phyloP scores from a whole-genome alignment of 371 early-diverging fungal genomes.

The Syncephalis fuscata region DNA sequence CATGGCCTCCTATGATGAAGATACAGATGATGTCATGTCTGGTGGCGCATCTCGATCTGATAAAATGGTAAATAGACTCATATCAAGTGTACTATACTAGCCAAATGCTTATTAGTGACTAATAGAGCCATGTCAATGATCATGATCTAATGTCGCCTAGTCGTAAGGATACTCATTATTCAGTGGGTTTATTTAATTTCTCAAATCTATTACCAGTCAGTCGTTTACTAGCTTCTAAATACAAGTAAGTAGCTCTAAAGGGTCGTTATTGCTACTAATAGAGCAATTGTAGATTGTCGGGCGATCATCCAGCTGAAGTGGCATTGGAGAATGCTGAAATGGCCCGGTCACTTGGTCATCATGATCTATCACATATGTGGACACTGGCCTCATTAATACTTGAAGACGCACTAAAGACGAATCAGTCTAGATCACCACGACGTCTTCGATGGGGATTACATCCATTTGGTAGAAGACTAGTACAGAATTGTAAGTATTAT shows the following conservation, averaged over 20 bases:
- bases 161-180: background rate
- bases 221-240: slow-evolving; percentile 29
- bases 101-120: no score
- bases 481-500: no score
- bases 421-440: slow-evolving; percentile 12
- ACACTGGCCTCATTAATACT: slow-evolving; percentile 43
- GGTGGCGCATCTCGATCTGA: no score
- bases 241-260: slow-evolving; percentile 17
- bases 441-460: slow-evolving; percentile 39
- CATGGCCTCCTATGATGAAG: no score
- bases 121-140: no score
- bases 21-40: no score
- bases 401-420: slow-evolving; percentile 7
- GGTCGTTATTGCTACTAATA: background rate
- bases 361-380: slow-evolving; percentile 53
- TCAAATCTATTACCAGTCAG: slow-evolving; percentile 28
- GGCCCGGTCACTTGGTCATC: slow-evolving; percentile 23
- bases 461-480: slow-evolving; percentile 46
- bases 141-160: no score
- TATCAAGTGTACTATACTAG: no score
- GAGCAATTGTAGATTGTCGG: slow-evolving; percentile 15
- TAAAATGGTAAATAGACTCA: no score
- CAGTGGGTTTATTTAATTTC: slow-evolving; percentile 17
- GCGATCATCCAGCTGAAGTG: slow-evolving; percentile 29
- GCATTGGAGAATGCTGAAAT: slow-evolving; percentile 44